Evolutionary conservation across 2,329 filamentous ascomycete species (phyloP), one percentile per base, ranked within the genome.

Genomic region (Penicillium sp.): DNA sequence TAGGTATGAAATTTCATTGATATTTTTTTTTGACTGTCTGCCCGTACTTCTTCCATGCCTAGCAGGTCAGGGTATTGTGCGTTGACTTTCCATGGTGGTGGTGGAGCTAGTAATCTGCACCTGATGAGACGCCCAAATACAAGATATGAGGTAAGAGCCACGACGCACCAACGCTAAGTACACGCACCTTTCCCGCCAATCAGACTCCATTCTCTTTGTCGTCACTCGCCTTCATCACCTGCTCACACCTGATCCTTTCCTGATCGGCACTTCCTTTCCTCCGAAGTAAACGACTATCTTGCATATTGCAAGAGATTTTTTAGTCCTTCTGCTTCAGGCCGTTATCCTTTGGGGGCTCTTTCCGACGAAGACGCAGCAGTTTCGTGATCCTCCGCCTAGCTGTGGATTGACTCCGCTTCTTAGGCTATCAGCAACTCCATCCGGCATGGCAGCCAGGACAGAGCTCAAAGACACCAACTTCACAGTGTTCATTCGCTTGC

Each of bases 401-500:
- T 7, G 47, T 8, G 28, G 25, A 47, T 31, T 11, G 28, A 35
- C 42, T 56, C 58, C 20, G 48, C 35, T 55, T 47, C 56, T 49
- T 42, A 52, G 4, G 34, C 28, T 31, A 45, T 20, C 47, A 25
- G 20, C 54, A 25, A 12, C 15, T 7, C 14, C 22, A 17, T 17
- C 42, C 50, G 65, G 14, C 11, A 67, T 67, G 64, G 51, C 64
- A 12, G 54, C 51, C 15, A 58, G 51, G 37, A 42, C 34, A 12
- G 50, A 58, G 17, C 31, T 56, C 7, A 48, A 45, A 17, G 48
- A 67, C 6, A 60, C 64, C 45, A 69, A 77, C 57, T 81, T 80
- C 74, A 96, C 91, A 14, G 88, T 96, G 60, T 91, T 96, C 70
- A 86, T 99, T 64, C 86, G 93, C 63, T 84, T 98, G n/a, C 95